Evolutionary conservation across 2,329 filamentous ascomycete genomes (phyloP), one percentile per base, ranked within the genome.

Genomic region (Neurospora sp.): DNA sequence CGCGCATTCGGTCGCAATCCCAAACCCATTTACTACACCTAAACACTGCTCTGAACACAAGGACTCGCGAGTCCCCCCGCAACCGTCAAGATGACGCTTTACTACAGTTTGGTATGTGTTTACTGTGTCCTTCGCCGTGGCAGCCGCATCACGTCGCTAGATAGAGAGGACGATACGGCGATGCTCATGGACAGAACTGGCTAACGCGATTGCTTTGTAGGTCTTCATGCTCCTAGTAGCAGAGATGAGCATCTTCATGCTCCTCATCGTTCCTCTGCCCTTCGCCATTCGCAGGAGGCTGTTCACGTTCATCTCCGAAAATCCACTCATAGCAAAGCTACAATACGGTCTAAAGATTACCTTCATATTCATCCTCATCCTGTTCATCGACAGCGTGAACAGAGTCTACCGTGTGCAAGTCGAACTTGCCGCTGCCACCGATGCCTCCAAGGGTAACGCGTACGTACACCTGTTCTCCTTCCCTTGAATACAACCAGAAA

Each of bases 341-440:
- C 95, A 98, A 85, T 97, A 99, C 84, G 95, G 93, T 77, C 87
- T 99, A 84, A 98, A 97, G 87, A 99, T 99, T 70, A 97, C 93
- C 2, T 99, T 99, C 80, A 95, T 99, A 79, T 99, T 99, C 84
- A 98, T 99, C 78, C 86, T 98, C 71, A 97, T 99, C 74, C 90
- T 99, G 74, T 99, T 99, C 83, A 88, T 98, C 77, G 96, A 99
- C 84, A 97, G 93, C 79, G 94, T 98, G 81, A 90, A 90, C 78
- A 93, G 96, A 74, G 96, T 99, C 78, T 99, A 97, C 82, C 92
- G 96, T 73, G 96, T 99, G 69, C 95, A 98, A 83, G 82, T 96
- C 73, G 96, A 99, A 83, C 86, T 98, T 70, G 84, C 89, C 66
- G 85, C 89, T 68, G 90, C 92, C 71, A 84, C 87, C 72, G 93